phyloP scores from a whole-genome alignment of 73 alveolate species.

The Diophrys sp. region DNA sequence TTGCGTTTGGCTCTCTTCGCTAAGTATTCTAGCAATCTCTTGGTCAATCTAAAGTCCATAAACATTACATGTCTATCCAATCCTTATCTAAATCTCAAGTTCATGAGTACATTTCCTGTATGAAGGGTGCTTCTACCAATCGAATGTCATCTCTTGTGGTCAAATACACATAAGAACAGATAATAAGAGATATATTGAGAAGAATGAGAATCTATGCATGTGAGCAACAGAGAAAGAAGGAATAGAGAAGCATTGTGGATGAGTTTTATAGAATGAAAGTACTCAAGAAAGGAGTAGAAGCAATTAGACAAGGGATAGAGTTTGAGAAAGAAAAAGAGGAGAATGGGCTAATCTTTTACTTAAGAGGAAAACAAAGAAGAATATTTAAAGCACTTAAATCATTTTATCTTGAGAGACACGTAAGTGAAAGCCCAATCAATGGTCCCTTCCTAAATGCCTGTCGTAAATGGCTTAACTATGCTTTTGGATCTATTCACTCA shows the following conservation, averaged over 20 bases:
- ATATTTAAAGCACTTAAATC: neutral
- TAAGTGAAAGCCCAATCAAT: neutral
- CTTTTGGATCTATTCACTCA: neutral
- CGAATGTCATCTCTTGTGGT: neutral
- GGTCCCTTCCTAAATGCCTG: slow-evolving; percentile 3
- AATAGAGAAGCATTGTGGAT: neutral
- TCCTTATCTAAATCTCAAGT: neutral
- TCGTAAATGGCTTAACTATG: neutral
- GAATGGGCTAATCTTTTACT: neutral
- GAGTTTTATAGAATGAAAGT: neutral
- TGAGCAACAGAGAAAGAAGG: neutral
- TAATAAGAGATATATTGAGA: neutral
- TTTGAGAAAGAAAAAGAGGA: neutral
- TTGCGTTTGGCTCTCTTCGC: neutral
- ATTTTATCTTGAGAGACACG: neutral
- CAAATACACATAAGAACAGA: neutral
- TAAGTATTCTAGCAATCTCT: neutral
- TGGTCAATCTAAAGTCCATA: neutral
- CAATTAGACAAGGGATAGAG: neutral
- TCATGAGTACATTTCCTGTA: neutral
- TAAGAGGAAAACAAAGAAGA: neutral
- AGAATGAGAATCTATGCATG: neutral
- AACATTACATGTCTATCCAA: neutral
- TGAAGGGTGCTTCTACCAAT: neutral
- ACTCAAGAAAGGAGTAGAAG: neutral